Percentiles rank a stretch among this genome's conserved stretches.
Conservation (phyloP, 768 basidiomycete genomes). For the Lentinula boryana region DNA sequence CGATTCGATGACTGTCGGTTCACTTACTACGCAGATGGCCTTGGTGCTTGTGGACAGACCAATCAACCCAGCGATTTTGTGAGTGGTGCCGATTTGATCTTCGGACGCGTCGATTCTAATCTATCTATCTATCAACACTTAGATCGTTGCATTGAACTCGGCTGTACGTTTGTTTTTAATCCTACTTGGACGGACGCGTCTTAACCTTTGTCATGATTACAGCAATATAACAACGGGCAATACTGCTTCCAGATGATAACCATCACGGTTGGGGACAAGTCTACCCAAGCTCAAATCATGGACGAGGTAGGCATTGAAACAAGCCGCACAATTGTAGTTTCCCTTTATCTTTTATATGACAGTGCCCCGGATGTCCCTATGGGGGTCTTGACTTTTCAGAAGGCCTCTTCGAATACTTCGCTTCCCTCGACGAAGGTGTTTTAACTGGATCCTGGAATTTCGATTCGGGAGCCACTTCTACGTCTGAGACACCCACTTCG, state of each 20-base stretch:
- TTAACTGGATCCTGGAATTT: conserved; percentile 44
- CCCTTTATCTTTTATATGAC: not conserved
- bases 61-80: conserved; percentile 6
- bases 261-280: conserved; percentile 43
- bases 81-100: not conserved
- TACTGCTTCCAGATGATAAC: conserved; percentile 51
- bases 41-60: conserved; percentile 6
- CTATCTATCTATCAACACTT: not conserved
- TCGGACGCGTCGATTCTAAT: not conserved
- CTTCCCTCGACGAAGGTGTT: conserved; percentile 28
- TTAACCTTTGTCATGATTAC: not conserved
- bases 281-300: conserved; percentile 41
- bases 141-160: conserved; percentile 7
- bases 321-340: not conserved
- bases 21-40: conserved; percentile 2
- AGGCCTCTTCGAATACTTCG: conserved; percentile 47
- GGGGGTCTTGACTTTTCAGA: conserved; percentile 56
- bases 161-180: not conserved
- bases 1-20: conserved; percentile 3
- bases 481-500: conserved; percentile 7
- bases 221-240: conserved; percentile 7
- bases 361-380: conserved; percentile 50
- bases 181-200: not conserved
- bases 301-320: conserved; percentile 39
- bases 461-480: conserved; percentile 12